These are phyloP conservation scores for Solanum ossicruentum DNA, from an alignment of 257 asterid species.

Conservation along the genomic window DNA sequence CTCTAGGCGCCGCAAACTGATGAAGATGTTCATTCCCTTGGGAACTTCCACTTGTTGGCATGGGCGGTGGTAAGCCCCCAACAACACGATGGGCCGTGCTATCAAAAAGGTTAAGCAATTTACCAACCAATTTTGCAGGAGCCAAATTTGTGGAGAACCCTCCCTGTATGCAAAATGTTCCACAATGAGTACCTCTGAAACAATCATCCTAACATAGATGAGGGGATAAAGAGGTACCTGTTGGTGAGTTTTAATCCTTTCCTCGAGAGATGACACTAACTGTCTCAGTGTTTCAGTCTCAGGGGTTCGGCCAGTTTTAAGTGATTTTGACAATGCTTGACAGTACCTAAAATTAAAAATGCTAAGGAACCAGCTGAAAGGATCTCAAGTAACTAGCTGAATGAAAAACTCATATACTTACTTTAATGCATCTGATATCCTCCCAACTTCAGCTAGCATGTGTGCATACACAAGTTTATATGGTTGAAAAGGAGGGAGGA, in stretches of 20 bases:
- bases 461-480: conserved; percentile 84
- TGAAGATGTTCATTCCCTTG: conserved; percentile 39
- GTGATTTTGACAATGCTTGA: conserved; percentile 73
- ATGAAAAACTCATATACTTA: conserved; percentile 9
- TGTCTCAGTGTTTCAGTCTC: conserved; percentile 70
- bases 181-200: neutral
- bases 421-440: conserved; percentile 81
- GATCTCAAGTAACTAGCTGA: neutral
- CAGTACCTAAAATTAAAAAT: conserved; percentile 51
- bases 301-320: conserved; percentile 73
- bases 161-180: conserved; percentile 44
- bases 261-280: conserved; percentile 70
- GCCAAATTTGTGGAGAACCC: conserved; percentile 89
- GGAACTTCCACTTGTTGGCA: conserved; percentile 32
- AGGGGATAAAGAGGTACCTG: neutral
- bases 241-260: conserved; percentile 85
- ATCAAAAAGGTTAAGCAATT: conserved; percentile 73
- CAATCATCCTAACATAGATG: neutral
- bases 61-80: conserved; percentile 63
- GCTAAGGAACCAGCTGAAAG: conserved; percentile 4
- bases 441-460: conserved; percentile 98
- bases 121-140: conserved; percentile 63
- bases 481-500: conserved; percentile 87
- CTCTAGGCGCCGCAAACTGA: conserved; percentile 47
- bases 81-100: conserved; percentile 75